Evolutionary conservation across 106 monocot species (phyloP), one percentile per base, ranked within the genome.

Genomic region (Xerophyta viscosa): DNA sequence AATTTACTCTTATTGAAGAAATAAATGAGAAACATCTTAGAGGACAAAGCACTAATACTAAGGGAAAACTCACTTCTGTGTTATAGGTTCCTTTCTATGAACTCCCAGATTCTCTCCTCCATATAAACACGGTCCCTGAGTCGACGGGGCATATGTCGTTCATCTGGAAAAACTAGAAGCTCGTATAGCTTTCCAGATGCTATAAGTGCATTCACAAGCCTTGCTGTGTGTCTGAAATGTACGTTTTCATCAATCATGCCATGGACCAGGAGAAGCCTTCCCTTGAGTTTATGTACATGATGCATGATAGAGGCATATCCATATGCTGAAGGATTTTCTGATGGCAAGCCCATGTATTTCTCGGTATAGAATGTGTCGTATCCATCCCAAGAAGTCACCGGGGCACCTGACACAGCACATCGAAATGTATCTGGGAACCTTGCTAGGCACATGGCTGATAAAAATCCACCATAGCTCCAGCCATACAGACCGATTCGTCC

Each of bases 311-410:
- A 98, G 5, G 82, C 73, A 15, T 62, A 66, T 13, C 71, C 61
- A 11, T 98, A 98, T 1, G 24, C 65, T 24, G 60, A 56, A 0
- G 51, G 61, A 31, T 83, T 77, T 11, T 82, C 79, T 13, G 46
- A 43, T 1, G 98, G 98, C 70, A 80, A 56, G 10, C 98, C 89
- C 82, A 98, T 71, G 77, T 98, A 98, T 52, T 80, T 89, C 66
- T 98, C 89, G 0, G 98, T 98, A 49, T 98, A 98, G 59, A 82
- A 90, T 10, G 98, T 86, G 67, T 98, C 98, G n/a, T 98, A 98
- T 3, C 89, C 90, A 52, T 90, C 90, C 90, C 90, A 98, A 5
- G 82, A 49, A 14, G 90, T 90, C 19, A 98, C 98, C 0, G 86
- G 96, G 17, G 98, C 98, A 17, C 98, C 98, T 2, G 96, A 61